Base-by-base conservation (phyloP, 2,329 filamentous ascomycete genomes). In the Aspergillus ochraceoroseus region DNA sequence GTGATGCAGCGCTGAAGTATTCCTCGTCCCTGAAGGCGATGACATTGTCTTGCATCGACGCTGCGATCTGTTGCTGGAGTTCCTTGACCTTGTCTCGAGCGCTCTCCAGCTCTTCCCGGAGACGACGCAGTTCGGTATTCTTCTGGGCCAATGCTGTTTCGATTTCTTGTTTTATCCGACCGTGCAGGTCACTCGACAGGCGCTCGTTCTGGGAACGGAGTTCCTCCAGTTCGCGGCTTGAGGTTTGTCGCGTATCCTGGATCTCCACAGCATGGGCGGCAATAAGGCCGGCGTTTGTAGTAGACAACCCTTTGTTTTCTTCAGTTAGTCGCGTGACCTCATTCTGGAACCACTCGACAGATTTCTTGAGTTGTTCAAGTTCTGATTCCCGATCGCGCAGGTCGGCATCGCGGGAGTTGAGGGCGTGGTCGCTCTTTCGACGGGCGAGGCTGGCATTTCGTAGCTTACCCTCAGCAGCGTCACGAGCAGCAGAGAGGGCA, bases 1-100 rank as follows among this genome's bases (percentile, higher is more conserved):
- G 88, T 63, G 92, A 98, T 28, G 89, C 85, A 56, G 80, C 80
- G 58, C 95, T 88, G 60, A 98, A 96, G 72, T 95, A 89, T 67
- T 95, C 89, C 63, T 95, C 89, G 59, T 95, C 88, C 51, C 79
- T 80, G 47, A 88, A 74, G 33, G 77, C 77, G 48, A 96, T 80
- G 68, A 94, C 90, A 51, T 85, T 79, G 55, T 87, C 83, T 46
- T 74, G 73, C 38, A 73, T 72, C 22, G 75, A 71, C 2, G 71
- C 68, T 17, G 79, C 65, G 26, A 82, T 78, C 55, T 81, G 73
- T 47, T 73, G 70, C 53, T 82, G 78, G 32, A 82, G 63, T 13
- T 70, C 68, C 50, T 76, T 72, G 50, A 82, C 75, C 54, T 80
- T 74, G 51, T 79, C 74, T 37, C 71, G 72, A 9, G 88, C 85